Base-by-base conservation (phyloP, 2,329 filamentous ascomycete species). In the Claviceps sp. region DNA sequence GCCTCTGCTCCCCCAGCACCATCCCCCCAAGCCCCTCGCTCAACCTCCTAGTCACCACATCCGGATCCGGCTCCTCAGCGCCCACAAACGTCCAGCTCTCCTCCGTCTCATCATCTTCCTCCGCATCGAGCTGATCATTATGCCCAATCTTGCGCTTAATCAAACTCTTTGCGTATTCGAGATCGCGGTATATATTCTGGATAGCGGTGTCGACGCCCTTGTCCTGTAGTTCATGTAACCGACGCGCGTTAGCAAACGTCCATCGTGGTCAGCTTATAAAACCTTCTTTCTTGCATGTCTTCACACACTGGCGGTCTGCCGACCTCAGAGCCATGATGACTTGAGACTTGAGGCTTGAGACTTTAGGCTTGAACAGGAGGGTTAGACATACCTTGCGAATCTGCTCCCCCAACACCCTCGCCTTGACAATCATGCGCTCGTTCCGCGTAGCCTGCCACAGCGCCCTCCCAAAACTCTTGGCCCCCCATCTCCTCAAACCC, bases 1-100 rank as follows among this genome's bases (percentile, higher is more conserved):
- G 53, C 52, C 56, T 62, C 43, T 59, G 58, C 22, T 52, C 57
- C 19, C n/a, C 41, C 8, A n/a, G n/a, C 44, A 50, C 56, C 14
- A 58, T 45, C 6, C 56, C 56, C 37, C 52, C 57, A 24, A 68
- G 57, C 7, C 65, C 66, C 47, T 67, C 67, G 55, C 67, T 69
- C 49, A 73, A 58, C 52, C 67, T 68, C 62, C 66, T 68, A 14
- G 68, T 72, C 45, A 68, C 60, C 17, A 67, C 65, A 16, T 74
- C 71, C 1, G 70, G 67, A 47, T 75, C 72, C 0, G 69, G 70
- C 56, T 74, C 73, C 50, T 72, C 71, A 34, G 67, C 70, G 5
- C 87, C 89, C 19, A 96, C 78, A 67, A 96, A 89, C 0, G 90
- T 96, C 91, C 90, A 97, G 63, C 84, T 87, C 64, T 94, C 89